These are phyloP conservation scores for Magnaporthales sp. DNA, from an alignment of 2,329 filamentous ascomycete species.

Conservation along the genomic window DNA sequence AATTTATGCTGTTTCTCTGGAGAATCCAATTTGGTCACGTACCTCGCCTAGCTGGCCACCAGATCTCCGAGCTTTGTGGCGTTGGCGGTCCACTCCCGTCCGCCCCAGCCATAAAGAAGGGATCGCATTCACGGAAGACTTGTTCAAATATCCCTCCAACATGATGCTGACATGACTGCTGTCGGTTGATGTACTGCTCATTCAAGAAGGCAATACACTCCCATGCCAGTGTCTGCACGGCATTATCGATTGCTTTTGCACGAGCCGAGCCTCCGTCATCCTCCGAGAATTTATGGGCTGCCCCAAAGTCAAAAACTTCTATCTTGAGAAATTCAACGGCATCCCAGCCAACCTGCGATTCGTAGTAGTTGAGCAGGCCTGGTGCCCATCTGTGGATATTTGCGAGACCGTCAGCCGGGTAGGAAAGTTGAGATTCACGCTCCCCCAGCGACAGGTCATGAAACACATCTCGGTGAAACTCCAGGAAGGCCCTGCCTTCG, in stretches of 20 bases:
- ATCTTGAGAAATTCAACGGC: conserved; percentile 35
- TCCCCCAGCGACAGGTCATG: conserved; percentile 10
- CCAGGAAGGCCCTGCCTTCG: conserved; percentile 40
- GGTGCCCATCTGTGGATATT: conserved; percentile 41
- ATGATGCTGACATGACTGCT: not conserved
- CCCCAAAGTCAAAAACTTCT: conserved; percentile 30
- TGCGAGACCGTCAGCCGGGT: conserved; percentile 13
- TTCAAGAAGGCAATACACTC: conserved; percentile 15
- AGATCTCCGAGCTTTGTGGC: not conserved
- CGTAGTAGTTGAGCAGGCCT: conserved; percentile 36
- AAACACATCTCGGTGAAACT: conserved; percentile 29
- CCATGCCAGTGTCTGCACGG: conserved; percentile 31
- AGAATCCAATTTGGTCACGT: not conserved
- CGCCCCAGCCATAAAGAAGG: conserved; percentile 11
- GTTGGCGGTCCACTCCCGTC: not conserved
- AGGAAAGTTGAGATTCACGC: not conserved
- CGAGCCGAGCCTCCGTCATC: conserved; percentile 21
- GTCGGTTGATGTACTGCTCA: not conserved
- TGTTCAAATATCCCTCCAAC: not conserved
- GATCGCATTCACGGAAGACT: not conserved
- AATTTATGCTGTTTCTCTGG: not conserved
- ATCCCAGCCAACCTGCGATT: conserved; percentile 29
- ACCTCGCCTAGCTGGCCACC: not conserved
- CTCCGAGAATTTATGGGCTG: conserved; percentile 18
- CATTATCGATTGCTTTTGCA: conserved; percentile 22